These are phyloP conservation scores for Colletotrichum caudatum DNA, from an alignment of 2,329 filamentous ascomycete species.

Conservation along the genomic window DNA sequence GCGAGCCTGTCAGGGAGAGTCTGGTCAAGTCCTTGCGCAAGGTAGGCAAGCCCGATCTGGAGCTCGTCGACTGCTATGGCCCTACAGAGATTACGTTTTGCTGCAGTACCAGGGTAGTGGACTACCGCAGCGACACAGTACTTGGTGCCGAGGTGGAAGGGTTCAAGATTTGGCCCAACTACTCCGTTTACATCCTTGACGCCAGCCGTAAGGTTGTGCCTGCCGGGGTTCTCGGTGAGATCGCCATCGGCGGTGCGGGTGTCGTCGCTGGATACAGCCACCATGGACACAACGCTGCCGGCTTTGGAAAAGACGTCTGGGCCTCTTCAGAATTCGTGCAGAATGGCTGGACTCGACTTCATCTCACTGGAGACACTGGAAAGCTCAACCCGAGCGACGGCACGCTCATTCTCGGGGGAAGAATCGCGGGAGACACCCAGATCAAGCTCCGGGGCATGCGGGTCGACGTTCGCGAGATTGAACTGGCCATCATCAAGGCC, in stretches of 20 bases:
- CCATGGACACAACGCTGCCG: constrained; percentile 45
- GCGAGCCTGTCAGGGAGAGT: too few species aligned
- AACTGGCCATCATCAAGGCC: too few species aligned
- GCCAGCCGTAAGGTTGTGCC: constrained; percentile 51
- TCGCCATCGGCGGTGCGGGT: constrained; percentile 50
- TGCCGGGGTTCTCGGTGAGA: constrained; percentile 51
- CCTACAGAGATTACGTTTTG: not conserved
- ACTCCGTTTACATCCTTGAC: constrained; percentile 58
- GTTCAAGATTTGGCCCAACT: constrained; percentile 46
- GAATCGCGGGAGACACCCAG: too few species aligned
- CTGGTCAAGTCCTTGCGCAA: too few species aligned
- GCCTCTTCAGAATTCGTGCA: too few species aligned
- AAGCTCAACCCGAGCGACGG: too few species aligned
- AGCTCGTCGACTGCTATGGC: constrained; percentile 16
- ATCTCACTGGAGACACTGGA: too few species aligned
- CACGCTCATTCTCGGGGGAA: too few species aligned
- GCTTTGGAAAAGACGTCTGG: too few species aligned
- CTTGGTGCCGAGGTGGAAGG: constrained; percentile 26
- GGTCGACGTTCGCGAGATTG: too few species aligned
- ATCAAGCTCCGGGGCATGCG: too few species aligned
- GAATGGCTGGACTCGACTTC: too few species aligned
- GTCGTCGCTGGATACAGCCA: constrained; percentile 51
- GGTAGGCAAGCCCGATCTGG: not conserved
- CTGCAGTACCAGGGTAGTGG: constrained; percentile 5
- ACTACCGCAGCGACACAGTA: constrained; percentile 44